Conservation (phyloP, 73 alveolate species). For the Symbiodinium pilosum region DNA sequence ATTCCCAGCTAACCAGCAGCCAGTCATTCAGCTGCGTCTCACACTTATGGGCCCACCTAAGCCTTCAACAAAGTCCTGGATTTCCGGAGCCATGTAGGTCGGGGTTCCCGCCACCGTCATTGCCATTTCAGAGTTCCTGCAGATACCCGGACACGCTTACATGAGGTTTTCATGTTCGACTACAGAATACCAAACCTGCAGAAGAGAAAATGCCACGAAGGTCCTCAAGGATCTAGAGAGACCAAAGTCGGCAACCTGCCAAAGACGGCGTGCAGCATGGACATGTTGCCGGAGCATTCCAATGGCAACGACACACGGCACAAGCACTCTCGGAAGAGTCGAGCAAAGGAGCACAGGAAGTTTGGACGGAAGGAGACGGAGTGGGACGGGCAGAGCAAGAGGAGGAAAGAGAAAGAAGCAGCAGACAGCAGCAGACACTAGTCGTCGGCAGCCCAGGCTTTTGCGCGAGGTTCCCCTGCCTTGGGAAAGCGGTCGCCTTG, state of each 20-base stretch:
- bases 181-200: background rate
- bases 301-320: no score
- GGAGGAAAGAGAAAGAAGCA: no score
- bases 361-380: no score
- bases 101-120: slow-evolving; percentile 95
- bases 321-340: no score
- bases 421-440: no score
- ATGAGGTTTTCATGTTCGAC: background rate
- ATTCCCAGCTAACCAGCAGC: background rate
- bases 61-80: slow-evolving; percentile 41
- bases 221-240: slow-evolving; percentile 68
- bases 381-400: no score
- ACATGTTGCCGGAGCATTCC: no score
- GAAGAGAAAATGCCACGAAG: background rate
- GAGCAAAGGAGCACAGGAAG: no score
- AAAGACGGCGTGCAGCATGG: background rate
- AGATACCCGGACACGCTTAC: background rate
- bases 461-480: slow-evolving; percentile 5
- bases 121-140: slow-evolving; percentile 76
- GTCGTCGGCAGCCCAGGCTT: no score
- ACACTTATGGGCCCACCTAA: no score
- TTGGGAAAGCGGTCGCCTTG: slow-evolving; percentile 92
- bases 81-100: slow-evolving; percentile 88
- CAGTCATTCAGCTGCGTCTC: no score
- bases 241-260: slow-evolving; percentile 81